phyloP scores from a whole-genome alignment of 2,329 filamentous ascomycete genomes.

The Torrubiella hemipterigena region DNA sequence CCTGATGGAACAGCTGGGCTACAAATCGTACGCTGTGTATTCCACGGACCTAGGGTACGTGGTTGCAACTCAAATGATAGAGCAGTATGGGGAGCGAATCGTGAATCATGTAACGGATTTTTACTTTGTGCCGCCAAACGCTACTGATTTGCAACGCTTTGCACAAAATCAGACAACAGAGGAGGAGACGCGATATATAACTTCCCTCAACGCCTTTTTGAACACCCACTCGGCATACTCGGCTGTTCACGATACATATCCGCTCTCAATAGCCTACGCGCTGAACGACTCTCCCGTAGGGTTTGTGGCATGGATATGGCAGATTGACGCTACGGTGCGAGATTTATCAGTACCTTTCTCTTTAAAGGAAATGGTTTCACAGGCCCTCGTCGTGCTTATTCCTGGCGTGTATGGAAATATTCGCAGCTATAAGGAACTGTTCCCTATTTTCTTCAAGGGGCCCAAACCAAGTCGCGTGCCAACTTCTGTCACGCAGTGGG shows the following conservation, averaged over 20 bases:
- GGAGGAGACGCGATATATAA: slow-evolving; percentile 1
- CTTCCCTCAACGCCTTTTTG: neutral
- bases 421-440: slow-evolving; percentile 1
- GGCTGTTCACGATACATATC: neutral
- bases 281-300: slow-evolving; percentile 1
- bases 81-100: neutral
- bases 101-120: slow-evolving; percentile 1
- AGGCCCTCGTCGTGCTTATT: neutral
- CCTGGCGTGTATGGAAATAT: slow-evolving; percentile 3
- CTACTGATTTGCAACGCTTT: neutral
- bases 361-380: neutral
- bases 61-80: neutral
- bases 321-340: slow-evolving; percentile 1
- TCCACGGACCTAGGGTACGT: slow-evolving; percentile 1
- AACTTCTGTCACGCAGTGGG: slow-evolving; percentile 2
- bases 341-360: slow-evolving; percentile 1
- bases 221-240: neutral
- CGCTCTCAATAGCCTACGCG: slow-evolving; percentile 1
- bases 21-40: slow-evolving; percentile 1
- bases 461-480: neutral
- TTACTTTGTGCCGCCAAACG: neutral
- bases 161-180: slow-evolving; percentile 1
- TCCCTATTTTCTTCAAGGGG: neutral
- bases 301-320: slow-evolving; percentile 2
- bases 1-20: slow-evolving; percentile 2